phyloP scores from a whole-genome alignment of 2,329 filamentous ascomycete genomes.

The Pyrenophora tritici-repentis region DNA sequence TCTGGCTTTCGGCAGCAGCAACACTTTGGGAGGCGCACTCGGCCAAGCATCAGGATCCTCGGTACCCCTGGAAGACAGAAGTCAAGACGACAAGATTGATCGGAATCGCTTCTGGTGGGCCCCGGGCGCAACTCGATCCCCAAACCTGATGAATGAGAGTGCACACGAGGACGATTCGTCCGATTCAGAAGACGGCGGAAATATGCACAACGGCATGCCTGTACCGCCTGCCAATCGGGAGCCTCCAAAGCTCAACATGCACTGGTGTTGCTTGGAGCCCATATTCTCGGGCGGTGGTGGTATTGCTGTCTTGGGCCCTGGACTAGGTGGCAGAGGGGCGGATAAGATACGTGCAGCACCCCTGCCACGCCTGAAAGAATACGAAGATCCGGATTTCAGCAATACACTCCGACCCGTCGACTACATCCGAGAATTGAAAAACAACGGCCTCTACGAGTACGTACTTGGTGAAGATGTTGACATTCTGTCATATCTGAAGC shows the following conservation, averaged over 20 bases:
- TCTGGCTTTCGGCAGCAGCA: conserved; percentile 41
- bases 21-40: conserved; percentile 31
- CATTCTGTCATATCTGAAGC: conserved; percentile 47
- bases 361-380: conserved; percentile 59
- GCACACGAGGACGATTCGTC: conserved; percentile 46
- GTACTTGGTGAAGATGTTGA: conserved; percentile 49
- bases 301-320: conserved; percentile 60
- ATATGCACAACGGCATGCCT: conserved; percentile 44
- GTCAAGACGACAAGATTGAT: conserved; percentile 25
- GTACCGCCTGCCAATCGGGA: conserved; percentile 40
- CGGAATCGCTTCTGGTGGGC: conserved; percentile 63
- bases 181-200: conserved; percentile 45
- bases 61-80: conserved; percentile 28
- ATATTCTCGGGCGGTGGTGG: conserved; percentile 64
- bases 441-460: conserved; percentile 49
- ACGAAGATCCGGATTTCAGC: conserved; percentile 60
- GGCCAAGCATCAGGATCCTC: conserved; percentile 40
- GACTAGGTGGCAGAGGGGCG: conserved; percentile 55
- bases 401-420: conserved; percentile 55
- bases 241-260: conserved; percentile 59
- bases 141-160: conserved; percentile 63
- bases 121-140: conserved; percentile 59
- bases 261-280: conserved; percentile 65
- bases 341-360: conserved; percentile 63
- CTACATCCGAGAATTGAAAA: conserved; percentile 48